Evolutionary conservation across 2,329 filamentous ascomycete genomes (phyloP).

Genomic region (Fusarium domesticum): DNA sequence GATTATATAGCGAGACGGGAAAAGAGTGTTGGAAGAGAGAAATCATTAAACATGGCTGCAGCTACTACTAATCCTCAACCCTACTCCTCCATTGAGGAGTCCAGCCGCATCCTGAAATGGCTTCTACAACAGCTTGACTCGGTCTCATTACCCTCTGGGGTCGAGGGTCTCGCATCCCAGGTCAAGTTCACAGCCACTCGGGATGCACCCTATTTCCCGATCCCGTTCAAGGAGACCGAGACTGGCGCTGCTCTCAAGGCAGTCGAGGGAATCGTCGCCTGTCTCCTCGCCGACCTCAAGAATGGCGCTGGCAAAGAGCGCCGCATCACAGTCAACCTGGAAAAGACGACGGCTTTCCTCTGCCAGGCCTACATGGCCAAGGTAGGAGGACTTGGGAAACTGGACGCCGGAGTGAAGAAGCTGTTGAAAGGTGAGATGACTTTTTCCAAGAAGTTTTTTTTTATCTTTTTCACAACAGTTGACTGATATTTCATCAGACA

Average conservation of each 20-base stretch:
- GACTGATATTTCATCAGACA: constrained; percentile 48
- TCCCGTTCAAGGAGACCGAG: constrained; percentile 48
- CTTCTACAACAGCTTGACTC: constrained; percentile 27
- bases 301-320: constrained; percentile 10
- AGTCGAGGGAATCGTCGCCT: constrained; percentile 38
- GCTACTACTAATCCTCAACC: neutral
- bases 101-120: constrained; percentile 19
- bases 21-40: neutral
- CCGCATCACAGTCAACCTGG: constrained; percentile 33
- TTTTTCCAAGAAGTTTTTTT: neutral
- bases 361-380: constrained; percentile 36
- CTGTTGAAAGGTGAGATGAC: constrained; percentile 30
- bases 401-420: constrained; percentile 34
- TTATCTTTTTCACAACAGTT: neutral
- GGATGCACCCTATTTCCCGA: constrained; percentile 44
- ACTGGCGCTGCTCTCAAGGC: constrained; percentile 43
- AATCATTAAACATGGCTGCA: neutral
- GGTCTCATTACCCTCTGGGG: constrained; percentile 29
- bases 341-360: constrained; percentile 45
- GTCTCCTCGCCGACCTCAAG: constrained; percentile 31
- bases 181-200: constrained; percentile 35
- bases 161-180: constrained; percentile 21
- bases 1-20: no score
- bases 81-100: constrained; percentile 24
- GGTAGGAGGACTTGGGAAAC: constrained; percentile 38